Evolutionary conservation across 306 rosid species (phyloP), one percentile per base, ranked within the genome.

Genomic region (Dalbergia cochinchinensis): DNA sequence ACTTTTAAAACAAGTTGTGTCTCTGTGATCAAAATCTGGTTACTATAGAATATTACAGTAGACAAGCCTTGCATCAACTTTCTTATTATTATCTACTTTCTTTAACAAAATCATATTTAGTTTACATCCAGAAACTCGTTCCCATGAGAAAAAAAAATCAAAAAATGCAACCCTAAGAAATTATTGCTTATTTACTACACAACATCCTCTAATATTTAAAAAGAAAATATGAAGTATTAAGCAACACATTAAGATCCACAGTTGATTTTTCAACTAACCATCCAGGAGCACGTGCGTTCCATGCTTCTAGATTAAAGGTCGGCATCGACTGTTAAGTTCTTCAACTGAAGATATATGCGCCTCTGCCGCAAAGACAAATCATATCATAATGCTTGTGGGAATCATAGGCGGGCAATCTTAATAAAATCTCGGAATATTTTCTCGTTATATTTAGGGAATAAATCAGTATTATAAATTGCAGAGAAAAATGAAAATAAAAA

Each of bases 371-470:
- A 79, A 15, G 86, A 66, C 50, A 83, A 67, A 53, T n/a, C n/a
- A n/a, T n/a, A n/a, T 48, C 63, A 57, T 34, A 68, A 84, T 76
- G 76, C 76, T 67, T 39, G 68, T 54, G 79, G 66, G 87, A 75
- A 84, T 84, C 84, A 67, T 74, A 41, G 69, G 51, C 76, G 54
- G 8, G 47, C 48, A 76, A 84, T 80, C 82, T 79, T 39, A 18
- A 51, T 35, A 55, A 80, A 58, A 84, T 84, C 61, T 80, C 5
- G 8, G 87, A 80, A 80, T 84, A 79, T 62, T 83, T 67, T 54
- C 20, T 79, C 44, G 12, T 18, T 57, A 33, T 16, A 78, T 31
- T 18, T 39, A 41, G 42, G 42, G 70, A 71, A 72, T 44, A 80
- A 48, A 44, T 54, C 7, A 63, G 22, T 69, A 31, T 59, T 16